Percentiles rank a stretch among this genome's conserved stretches.
phyloP scores from a whole-genome alignment of 768 basidiomycete species.

The Glaciozyma antarctica region DNA sequence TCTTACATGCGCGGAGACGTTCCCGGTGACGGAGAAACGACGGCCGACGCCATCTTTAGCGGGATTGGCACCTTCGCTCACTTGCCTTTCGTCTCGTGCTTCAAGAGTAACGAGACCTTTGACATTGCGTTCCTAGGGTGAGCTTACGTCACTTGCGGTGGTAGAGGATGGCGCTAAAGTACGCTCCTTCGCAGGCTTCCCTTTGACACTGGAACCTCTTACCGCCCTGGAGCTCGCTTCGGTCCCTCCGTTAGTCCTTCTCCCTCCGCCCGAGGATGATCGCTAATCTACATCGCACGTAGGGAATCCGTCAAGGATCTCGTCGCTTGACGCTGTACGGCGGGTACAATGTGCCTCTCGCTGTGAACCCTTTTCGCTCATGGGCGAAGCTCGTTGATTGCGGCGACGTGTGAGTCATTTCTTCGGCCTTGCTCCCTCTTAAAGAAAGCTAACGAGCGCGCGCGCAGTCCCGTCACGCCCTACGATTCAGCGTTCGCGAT shows the following conservation, averaged over 20 bases:
- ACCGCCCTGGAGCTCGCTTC: conserved; percentile 26
- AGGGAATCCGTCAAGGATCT: conserved; percentile 19
- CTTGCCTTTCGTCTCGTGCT: conserved; percentile 15
- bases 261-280: neutral
- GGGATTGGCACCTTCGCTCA: conserved; percentile 24
- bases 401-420: conserved; percentile 9
- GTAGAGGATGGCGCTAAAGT: neutral
- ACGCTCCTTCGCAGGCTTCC: neutral
- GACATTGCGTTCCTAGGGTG: conserved; percentile 20
- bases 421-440: neutral
- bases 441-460: neutral
- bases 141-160: neutral
- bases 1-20: neutral
- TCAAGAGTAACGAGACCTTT: conserved; percentile 7
- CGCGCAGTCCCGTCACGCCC: conserved; percentile 1
- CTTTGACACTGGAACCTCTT: conserved; percentile 18
- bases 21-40: conserved; percentile 3
- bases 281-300: neutral
- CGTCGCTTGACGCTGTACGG: conserved; percentile 6
- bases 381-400: conserved; percentile 12
- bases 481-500: conserved; percentile 21
- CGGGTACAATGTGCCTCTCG: neutral
- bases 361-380: conserved; percentile 1
- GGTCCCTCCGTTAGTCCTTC: conserved; percentile 4
- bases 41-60: conserved; percentile 15